Base-by-base conservation (phyloP, 768 basidiomycete species). In the Boletus patriciae region DNA sequence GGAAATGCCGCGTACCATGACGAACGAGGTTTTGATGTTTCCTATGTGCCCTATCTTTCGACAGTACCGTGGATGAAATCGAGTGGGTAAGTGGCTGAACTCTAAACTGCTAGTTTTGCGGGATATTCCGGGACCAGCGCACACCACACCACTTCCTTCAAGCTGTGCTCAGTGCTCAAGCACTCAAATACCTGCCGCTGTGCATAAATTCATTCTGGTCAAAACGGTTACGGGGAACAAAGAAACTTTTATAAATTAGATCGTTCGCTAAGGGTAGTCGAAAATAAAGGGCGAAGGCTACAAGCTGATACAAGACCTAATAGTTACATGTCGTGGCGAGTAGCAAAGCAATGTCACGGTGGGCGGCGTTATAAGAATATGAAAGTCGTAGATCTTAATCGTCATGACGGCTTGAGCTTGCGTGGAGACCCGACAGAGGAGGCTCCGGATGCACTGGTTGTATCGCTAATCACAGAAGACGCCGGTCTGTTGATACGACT, bases 401-500 rank as follows among this genome's bases (percentile, higher is more conserved):
- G 18, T 68, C 46, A 59, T 50, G 49, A 71, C 12, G 64, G 50
- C 31, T 70, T 73, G 18, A 50, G 25, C 50, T 42, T 70, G 45
- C 68, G 72, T 21, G 70, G 72, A 8, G 70, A 71, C 34, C 70
- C 68, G 18, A 55, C 60, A 6, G 70, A 67, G 11, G 70, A 66
- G 13, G 69, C 43, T 16, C 62, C 61, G 10, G 68, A 57, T 23
- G 48, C 19, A 36, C 54, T 55, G n/a, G 60, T 47, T 6, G 58
- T 13, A 37, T 73, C 72, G 25, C 64, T 68, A 19, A 70, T 51
- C 19, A 62, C 64, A 6, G 70, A 76, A 4, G 81, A 76, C 10
- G 80, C 74, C 6, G 86, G 84, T 61, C 84, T 78, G 49, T 82
- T 85, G 6, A 88, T 77, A 46, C 86, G 81, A 66, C 77, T 80